Evolutionary conservation across 2,329 filamentous ascomycete genomes (phyloP).

Genomic region (Fusarium dlaminii): DNA sequence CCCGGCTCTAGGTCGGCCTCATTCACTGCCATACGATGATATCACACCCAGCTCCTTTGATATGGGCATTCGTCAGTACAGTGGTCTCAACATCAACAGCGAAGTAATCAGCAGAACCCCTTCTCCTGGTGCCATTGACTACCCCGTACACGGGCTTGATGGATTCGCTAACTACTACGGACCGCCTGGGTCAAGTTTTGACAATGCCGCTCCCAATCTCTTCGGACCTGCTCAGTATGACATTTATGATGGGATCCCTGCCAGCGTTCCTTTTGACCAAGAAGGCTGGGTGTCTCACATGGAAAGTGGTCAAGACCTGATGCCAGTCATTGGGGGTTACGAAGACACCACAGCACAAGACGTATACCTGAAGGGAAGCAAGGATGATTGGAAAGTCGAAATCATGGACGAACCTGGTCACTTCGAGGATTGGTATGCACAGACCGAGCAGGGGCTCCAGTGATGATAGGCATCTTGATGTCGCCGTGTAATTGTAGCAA

Average conservation of each 20-base stretch:
- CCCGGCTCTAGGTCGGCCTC: conserved; percentile 14
- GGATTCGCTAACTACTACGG: conserved; percentile 24
- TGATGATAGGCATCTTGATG: conserved; percentile 1
- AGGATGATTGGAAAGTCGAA: conserved; percentile 50
- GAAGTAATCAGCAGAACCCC: conserved; percentile 31
- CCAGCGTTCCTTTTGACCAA: conserved; percentile 13
- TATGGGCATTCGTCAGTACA: conserved; percentile 18
- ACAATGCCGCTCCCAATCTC: conserved; percentile 2
- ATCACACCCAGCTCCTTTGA: conserved; percentile 24
- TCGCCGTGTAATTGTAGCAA: not conserved
- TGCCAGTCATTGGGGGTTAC: conserved; percentile 16
- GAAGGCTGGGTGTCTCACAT: conserved; percentile 21
- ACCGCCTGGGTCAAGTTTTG: conserved; percentile 8
- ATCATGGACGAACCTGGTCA: conserved; percentile 45
- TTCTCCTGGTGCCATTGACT: conserved; percentile 32
- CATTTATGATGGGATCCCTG: conserved; percentile 17
- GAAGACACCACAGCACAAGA: conserved; percentile 36
- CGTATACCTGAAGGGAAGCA: conserved; percentile 46
- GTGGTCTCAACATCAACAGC: conserved; percentile 2
- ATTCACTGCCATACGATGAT: conserved; percentile 21
- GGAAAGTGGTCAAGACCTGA: conserved; percentile 13
- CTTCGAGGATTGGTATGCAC: conserved; percentile 47
- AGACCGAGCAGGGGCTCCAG: conserved; percentile 38
- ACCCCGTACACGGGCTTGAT: conserved; percentile 17
- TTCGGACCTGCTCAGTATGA: conserved; percentile 16